Evolutionary conservation across 306 rosid genomes (phyloP).

Genomic region (Corylus heterophylla): DNA sequence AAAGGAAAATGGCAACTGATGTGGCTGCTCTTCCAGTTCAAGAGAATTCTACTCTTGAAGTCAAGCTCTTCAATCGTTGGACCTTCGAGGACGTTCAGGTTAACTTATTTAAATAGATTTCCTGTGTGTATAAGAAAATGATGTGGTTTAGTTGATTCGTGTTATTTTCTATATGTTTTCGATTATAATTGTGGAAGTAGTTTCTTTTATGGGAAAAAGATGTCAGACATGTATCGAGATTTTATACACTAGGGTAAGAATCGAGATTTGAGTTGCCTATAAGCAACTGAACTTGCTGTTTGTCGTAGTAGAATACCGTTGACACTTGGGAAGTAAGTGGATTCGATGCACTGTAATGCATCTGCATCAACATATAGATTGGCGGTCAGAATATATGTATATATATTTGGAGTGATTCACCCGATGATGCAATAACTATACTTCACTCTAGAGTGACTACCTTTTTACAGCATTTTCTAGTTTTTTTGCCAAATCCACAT

Average conservation of each 20-base stretch:
- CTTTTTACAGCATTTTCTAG: neutral
- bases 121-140: neutral
- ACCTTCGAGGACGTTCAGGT: constrained; percentile 34
- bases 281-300: no score
- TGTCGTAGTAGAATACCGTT: neutral
- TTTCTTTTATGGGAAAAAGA: no score
- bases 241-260: no score
- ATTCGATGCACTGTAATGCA: neutral
- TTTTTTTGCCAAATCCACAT: neutral
- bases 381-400: no score
- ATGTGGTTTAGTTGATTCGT: neutral
- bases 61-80: constrained; percentile 43
- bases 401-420: no score
- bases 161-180: neutral
- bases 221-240: no score
- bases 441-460: neutral
- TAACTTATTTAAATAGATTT: neutral
- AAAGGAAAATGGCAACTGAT: constrained; percentile 14
- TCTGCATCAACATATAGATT: neutral
- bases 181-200: no score
- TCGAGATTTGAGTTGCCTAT: no score
- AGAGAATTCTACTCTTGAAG: constrained; percentile 10
- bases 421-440: neutral
- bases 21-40: neutral
- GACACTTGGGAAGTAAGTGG: neutral